Base-by-base conservation (phyloP, 495 filamentous ascomycete species). In the Penicillium arizonense region DNA sequence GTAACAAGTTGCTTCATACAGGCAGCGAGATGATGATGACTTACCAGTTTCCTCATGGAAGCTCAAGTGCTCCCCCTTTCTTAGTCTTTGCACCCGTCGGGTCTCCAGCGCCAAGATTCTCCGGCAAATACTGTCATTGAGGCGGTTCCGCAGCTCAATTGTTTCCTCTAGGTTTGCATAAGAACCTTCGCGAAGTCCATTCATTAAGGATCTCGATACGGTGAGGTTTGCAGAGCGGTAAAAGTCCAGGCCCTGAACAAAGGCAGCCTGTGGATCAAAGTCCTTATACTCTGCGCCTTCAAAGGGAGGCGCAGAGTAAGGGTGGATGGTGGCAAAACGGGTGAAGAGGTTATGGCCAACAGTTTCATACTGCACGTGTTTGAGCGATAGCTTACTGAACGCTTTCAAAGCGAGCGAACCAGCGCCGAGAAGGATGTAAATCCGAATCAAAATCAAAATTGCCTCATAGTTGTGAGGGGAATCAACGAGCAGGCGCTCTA, bases 381-480 rank as follows among this genome's bases (percentile, higher is more conserved):
- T 86, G 45, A 86, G 75, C 16, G 80, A 80, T 14, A 86, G 69
- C 36, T 73, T 77, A 48, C 72, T 71, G 53, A 84, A 85, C 5
- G 69, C 71, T 30, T 68, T 73, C 56, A 84, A 55, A 3, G 83
- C 82, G 10, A 79, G 69, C 5, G 78, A 79, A 13, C 74, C 74
- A 38, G 77, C 76, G 7, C 83, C 83, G 11, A 86, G 49, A 35
- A 76, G 67, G 28, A 79, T 67, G 55, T 82, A 82, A 26, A 83
- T 60, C 10, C 82, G 73, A 3, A 82, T 73, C 34, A 85, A 66
- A 21, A 83, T 65, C 30, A 85, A 67, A 14, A 83, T 57, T 4
- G 77, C 79, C 56, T 82, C 73, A 53, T 84, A 85, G 47, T 83
- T 83, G 59, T 83, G 77, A 34, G 76, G 78, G 5, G 79, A 82